Base-by-base conservation (phyloP, 495 filamentous ascomycete species). In the Hamigera avellanea region DNA sequence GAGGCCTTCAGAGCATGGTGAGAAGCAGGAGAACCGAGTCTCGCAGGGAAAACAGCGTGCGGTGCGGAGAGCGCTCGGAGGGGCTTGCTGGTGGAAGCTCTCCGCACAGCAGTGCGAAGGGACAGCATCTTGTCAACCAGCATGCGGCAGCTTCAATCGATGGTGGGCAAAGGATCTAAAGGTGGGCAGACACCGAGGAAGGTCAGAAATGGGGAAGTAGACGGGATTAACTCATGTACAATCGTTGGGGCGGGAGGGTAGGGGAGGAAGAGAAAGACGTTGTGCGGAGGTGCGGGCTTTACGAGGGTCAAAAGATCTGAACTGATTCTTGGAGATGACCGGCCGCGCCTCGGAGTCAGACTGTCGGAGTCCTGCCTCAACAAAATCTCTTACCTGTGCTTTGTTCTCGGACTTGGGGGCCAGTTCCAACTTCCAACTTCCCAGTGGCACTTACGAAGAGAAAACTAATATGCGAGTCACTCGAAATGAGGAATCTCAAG, bases 91-190 rank as follows among this genome's bases (percentile, higher is more conserved):
- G 54, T 51, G 45, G 59, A 61, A 59, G 64, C 62, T 63, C 62
- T 66, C 62, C 62, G 64, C 62, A 66, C 61, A 46, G 64, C 61
- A 52, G 62, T 60, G 55, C 62, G 64, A 61, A 67, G 56, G 51
- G 61, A 64, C 50, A 69, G 45, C 61, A 69, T 67, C 41, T 48
- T 66, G 59, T 43, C 53, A 54, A 56, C 57, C 49, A 62, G 53
- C 62, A 69, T 69, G 65, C 63, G 63, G 64, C 64, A 67, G 58
- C 62, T 64, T 57, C 50, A 52, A 50, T 43, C 51, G 48, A 34
- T 45, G 13, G 18, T 19, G 18, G 33, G 40, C 43, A 32, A 32
- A 36, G 32, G 41, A 49, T 23, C 21, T 23, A 37, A 36, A 43
- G 27, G 28, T 35, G 19, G 41, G 25, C 45, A 50, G 43, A 50